Base-by-base conservation (phyloP, 2,329 filamentous ascomycete genomes). In the Scytalidium sp. region DNA sequence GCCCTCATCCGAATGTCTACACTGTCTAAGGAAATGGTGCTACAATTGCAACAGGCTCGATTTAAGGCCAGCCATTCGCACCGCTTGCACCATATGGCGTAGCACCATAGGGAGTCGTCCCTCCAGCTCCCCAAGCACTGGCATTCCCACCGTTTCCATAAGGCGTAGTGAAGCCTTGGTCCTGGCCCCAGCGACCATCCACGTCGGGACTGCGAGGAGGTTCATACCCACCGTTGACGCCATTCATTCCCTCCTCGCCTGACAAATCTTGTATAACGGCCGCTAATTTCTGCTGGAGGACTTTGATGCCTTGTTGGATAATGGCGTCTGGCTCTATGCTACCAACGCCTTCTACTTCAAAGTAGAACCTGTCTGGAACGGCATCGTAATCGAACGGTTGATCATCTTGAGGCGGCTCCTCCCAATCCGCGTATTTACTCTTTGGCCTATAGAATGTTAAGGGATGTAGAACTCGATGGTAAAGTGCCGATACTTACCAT, bases 301-400 rank as follows among this genome's bases (percentile, higher is more conserved):
- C 87, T 56, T 87, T 84, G 67, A 99, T 96, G 27, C 91, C 92
- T 61, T 90, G 84, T 61, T 92, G 85, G 46, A 99, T 84, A 60
- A 97, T 94, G 54, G 84, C 80, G 64, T 99, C 93, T 0, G 94
- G 93, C 23, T 94, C 89, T 53, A 97, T 82, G 60, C 85, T 89
- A 29, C 94, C 94, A 32, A 88, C 85, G 43, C 88, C 87, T 70
- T 99, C 94, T 43, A 99, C 87, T 64, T 97, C 91, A 64, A 93
- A 88, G 75, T 97, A 99, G 76, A 97, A 99, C 57, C 82, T 83
- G 53, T 77, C 79, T 4, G 94, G 93, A 19, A 87, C 81, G 9
- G 91, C 93, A 61, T 96, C 87, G 70, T 90, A 97, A 72, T 97
- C 85, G 69, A 97, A 97, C 0, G 85, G 80, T 61, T 95, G 89